Evolutionary conservation across 108 stramenopile species (phyloP).

Genomic region (Aurantiochytrium sp.): DNA sequence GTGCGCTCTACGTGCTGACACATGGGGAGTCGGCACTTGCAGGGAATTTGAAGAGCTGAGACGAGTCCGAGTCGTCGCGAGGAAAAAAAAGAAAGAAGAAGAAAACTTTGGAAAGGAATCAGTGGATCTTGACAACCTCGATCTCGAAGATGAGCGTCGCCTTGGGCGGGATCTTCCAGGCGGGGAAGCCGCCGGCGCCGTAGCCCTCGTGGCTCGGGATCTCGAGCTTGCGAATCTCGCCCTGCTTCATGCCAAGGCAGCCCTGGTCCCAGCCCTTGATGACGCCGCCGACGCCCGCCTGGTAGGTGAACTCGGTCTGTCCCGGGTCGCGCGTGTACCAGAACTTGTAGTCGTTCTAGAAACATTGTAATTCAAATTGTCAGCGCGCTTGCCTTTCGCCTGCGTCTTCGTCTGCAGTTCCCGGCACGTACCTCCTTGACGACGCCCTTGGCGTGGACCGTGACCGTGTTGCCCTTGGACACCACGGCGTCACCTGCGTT

Average conservation of each 20-base stretch:
- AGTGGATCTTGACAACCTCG: slow-evolving; percentile 55
- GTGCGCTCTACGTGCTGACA: background rate
- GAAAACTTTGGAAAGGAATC: background rate
- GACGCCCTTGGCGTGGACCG: slow-evolving; percentile 28
- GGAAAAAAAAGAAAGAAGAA: background rate
- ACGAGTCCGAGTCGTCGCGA: too few relatives aligned
- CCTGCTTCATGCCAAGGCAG: slow-evolving; percentile 47
- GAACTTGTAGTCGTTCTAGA: background rate
- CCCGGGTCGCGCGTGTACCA: slow-evolving; percentile 18
- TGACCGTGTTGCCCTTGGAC: slow-evolving; percentile 20
- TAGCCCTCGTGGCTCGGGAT: slow-evolving; percentile 71
- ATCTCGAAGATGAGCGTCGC: slow-evolving; percentile 71
- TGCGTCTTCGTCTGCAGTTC: background rate
- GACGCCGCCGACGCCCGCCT: slow-evolving; percentile 33
- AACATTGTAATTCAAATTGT: too few relatives aligned
- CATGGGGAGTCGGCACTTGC: too few relatives aligned
- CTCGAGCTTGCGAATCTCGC: slow-evolving; percentile 60
- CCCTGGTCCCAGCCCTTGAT: slow-evolving; percentile 43
- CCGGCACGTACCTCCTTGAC: slow-evolving; percentile 21
- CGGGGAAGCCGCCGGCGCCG: slow-evolving; percentile 69
- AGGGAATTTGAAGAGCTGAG: too few relatives aligned
- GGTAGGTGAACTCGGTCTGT: slow-evolving; percentile 35
- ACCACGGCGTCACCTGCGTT: background rate
- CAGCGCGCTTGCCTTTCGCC: too few relatives aligned
- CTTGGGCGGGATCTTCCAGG: slow-evolving; percentile 64